Base-by-base conservation (phyloP, 1,139 yeast species). In the Sugiyamaella xylanicola region DNA sequence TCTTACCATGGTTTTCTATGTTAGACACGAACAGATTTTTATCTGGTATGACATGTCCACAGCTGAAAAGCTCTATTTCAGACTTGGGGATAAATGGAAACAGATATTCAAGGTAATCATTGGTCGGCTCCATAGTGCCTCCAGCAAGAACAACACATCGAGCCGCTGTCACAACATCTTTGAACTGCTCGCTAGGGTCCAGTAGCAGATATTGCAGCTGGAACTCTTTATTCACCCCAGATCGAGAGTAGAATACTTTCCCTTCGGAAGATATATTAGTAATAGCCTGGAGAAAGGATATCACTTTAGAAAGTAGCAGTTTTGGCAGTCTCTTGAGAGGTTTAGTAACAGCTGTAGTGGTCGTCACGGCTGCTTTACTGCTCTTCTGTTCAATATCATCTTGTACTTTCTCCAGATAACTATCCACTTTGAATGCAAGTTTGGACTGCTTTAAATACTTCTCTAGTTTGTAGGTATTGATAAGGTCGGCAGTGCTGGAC, bases 51-150 rank as follows among this genome's bases (percentile, higher is more conserved):
- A 92, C 83, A 72, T 92, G 99, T 41, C 89, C 90, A 74, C 97
- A 92, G 3, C 85, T 77, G 65, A 89, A 88, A 35, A 74, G 77
- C 21, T 76, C 74, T 7, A 89, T 77, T 0, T 71, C 65, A 0
- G 67, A 57, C 4, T 32, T 32, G 3, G 56, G 56, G 8, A 85
- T 57, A 48, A 80, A 79, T 0, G 97, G 96, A 53, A 91, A 83
- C 40, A 92, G 72, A 60, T 79, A 81, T 27, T 82, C 77, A 8
- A 78, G 72, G 65, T 86, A 87, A 62, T 92, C 97, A 15, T 77
- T 69, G 56, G 85, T 77, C 0, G 99, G 99, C 66, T 90, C 95
- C 97, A 92, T 91, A 0, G 99, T 92, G 16, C 99, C 99, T 37
- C 99, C 99, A 9, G 97, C 95, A 4, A 92, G 70, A 2, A 92